Evolutionary conservation across 1,139 yeast genomes (phyloP).

Genomic region (Zygosaccharomyces pseudobailii): DNA sequence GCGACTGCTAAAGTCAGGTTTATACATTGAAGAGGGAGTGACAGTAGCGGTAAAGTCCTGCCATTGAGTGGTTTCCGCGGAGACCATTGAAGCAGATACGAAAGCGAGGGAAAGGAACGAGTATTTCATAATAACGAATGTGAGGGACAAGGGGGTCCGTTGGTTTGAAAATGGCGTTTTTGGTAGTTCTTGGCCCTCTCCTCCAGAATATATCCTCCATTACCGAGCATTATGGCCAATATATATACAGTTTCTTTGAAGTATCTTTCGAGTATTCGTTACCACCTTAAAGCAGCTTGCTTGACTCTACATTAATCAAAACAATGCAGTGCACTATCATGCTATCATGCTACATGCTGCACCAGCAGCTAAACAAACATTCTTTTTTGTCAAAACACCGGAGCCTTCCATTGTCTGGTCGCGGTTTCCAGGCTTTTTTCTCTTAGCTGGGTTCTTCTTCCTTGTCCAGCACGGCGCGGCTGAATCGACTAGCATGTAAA

Average conservation of each 20-base stretch:
- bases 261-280: not conserved
- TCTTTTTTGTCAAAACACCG: not conserved
- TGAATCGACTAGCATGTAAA: constrained; percentile 1
- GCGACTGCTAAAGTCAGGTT: constrained; percentile 1
- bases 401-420: not conserved
- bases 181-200: not conserved
- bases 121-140: not conserved
- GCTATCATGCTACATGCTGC: not conserved
- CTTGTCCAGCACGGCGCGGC: constrained; percentile 2
- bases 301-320: not conserved
- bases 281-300: not conserved
- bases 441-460: not conserved
- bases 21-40: constrained; percentile 5
- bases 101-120: not conserved
- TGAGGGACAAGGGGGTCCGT: not conserved
- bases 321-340: not conserved
- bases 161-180: not conserved
- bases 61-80: constrained; percentile 11
- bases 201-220: not conserved
- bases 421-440: not conserved
- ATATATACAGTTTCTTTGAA: not conserved
- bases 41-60: constrained; percentile 11
- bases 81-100: constrained; percentile 4
- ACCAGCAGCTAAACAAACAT: not conserved
- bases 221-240: not conserved